Evolutionary conservation across 305 asterid species (phyloP), one percentile per base, ranked within the genome.

Genomic region (Fraxinus angustifolia): DNA sequence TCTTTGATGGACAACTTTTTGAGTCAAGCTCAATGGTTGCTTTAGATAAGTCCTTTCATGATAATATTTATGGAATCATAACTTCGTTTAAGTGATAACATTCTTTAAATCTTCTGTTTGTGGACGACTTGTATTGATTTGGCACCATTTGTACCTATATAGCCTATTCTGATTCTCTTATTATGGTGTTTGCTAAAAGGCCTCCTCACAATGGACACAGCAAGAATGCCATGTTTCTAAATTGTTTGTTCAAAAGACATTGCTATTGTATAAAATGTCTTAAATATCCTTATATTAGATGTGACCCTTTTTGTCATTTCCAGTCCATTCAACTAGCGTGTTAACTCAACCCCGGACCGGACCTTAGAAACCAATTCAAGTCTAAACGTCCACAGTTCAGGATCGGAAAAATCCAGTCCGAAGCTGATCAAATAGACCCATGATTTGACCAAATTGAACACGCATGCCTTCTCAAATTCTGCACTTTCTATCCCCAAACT

Each of bases 11-110:
- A 31, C 75, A 70, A 70, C 45, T 45, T 33, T 31, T 33, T 73
- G 17, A 56, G 79, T 80, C 26, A 3, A 53, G 60, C 75, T 65
- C 40, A 40, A 71, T 73, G 78, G 45, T 30, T 53, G 67, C 62
- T 12, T 40, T 36, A 76, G 65, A 33, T 8, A 71, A 45, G 36
- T 48, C 36, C 12, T 77, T 53, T 26, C 68, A 19, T 78, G 6
- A 11, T 73, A 28, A 42, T 28, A 40, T 6, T 58, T 71, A 48
- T 53, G 65, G 82, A 26, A 62, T 76, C 77, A 28, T 10, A 23
- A 38, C 31, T 38, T 56, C 72, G 73, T 33, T 56, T 19, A 56
- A 16, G 31, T 58, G 31, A 12, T 35, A 23, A 16, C 73, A 38
- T 23, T 12, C 36, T 14, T 76, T 12, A 76, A 67, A 19, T 21